Conservation (phyloP, 2,329 filamentous ascomycete genomes). For the Akanthomyces muscarius region DNA sequence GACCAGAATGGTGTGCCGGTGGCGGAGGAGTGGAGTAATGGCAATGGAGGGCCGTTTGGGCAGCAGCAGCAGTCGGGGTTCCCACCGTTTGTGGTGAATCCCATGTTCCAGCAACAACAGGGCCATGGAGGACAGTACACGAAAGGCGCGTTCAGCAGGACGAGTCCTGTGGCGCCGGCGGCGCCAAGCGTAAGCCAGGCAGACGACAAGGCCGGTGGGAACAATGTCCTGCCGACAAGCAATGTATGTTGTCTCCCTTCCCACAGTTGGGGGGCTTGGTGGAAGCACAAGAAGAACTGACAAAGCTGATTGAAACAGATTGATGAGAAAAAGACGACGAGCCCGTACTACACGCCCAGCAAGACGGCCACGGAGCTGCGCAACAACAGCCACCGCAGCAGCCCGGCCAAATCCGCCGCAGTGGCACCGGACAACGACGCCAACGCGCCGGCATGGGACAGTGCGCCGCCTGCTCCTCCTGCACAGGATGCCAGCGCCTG, state of each 20-base stretch:
- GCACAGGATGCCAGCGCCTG: background rate
- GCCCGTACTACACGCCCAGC: conserved; percentile 20
- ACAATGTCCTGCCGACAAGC: conserved; percentile 14
- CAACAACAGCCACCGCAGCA: conserved; percentile 19
- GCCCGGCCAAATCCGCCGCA: background rate
- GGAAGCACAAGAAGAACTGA: background rate
- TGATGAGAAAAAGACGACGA: conserved; percentile 12
- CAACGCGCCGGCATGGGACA: background rate
- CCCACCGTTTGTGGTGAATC: conserved; percentile 24
- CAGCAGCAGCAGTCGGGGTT: conserved; percentile 4
- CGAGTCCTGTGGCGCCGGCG: background rate
- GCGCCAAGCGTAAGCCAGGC: conserved; percentile 16
- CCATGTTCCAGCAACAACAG: conserved; percentile 7
- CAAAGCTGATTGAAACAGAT: background rate
- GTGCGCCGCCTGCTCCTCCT: background rate
- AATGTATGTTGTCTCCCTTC: conserved; percentile 9
- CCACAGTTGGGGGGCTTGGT: too few species aligned
- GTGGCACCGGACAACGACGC: background rate
- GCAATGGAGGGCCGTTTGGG: background rate
- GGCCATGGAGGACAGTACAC: background rate
- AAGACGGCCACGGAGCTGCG: conserved; percentile 8
- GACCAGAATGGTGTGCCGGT: conserved; percentile 14
- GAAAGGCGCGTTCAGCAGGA: conserved; percentile 16
- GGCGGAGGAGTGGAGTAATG: conserved; percentile 10
- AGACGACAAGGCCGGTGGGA: conserved; percentile 2